Conservation (phyloP, 2,329 filamentous ascomycete genomes). For the Fusarium sp. region DNA sequence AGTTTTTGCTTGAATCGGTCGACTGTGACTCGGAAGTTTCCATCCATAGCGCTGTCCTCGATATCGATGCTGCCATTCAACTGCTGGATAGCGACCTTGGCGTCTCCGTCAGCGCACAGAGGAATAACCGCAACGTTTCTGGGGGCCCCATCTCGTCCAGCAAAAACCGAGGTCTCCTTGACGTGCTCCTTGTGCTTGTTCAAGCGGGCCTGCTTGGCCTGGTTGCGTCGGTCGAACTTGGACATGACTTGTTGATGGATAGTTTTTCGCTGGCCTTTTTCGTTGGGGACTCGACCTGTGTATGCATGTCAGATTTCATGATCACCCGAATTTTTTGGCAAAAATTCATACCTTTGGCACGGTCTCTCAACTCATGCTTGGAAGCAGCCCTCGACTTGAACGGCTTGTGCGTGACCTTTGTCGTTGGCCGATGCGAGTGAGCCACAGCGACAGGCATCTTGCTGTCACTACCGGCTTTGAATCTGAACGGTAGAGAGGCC, state of each 20-base stretch:
- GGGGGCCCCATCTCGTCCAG: conserved; percentile 87
- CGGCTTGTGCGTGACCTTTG: conserved; percentile 86
- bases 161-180: conserved; percentile 83
- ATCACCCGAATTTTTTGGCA: background rate
- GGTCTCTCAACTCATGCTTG: conserved; percentile 87
- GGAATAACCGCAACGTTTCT: conserved; percentile 90
- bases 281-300: conserved; percentile 80
- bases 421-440: conserved; percentile 93
- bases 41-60: conserved; percentile 70
- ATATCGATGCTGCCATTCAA: conserved; percentile 86
- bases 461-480: conserved; percentile 81
- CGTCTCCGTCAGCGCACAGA: conserved; percentile 79
- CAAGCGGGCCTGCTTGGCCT: conserved; percentile 89
- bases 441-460: conserved; percentile 79
- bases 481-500: conserved; percentile 84
- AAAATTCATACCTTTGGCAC: conserved; percentile 76
- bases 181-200: conserved; percentile 87
- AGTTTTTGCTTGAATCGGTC: conserved; percentile 96
- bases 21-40: conserved; percentile 75
- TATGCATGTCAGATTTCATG: background rate
- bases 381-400: conserved; percentile 94
- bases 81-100: conserved; percentile 72
- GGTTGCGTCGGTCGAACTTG: conserved; percentile 94
- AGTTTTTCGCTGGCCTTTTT: conserved; percentile 83
- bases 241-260: conserved; percentile 97